Evolutionary conservation across 1,284 basidiomycete genomes (phyloP), one percentile per base, ranked within the genome.

Genomic region (Cutaneotrichosporon cavernicola): DNA sequence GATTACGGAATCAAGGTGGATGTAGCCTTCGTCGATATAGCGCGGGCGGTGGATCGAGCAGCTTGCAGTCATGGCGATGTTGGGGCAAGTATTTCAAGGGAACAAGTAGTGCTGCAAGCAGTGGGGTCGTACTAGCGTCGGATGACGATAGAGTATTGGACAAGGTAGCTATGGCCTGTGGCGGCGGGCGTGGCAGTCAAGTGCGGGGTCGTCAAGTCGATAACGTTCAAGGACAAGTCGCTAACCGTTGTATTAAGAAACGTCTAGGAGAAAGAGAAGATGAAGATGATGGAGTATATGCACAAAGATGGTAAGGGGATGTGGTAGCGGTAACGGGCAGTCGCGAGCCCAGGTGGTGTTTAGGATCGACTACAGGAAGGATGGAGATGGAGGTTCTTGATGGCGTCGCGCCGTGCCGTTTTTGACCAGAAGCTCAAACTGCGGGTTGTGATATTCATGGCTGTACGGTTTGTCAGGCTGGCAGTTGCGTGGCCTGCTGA

Each of bases 1-100:
- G 62, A 99, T 88, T 64, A 97, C 87, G 73, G 91, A 88, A 72
- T 92, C 87, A 72, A 98, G 90, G 81, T 95, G 88, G 67, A 97
- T 86, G 60, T 85, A 83, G 64, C 87, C 89, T 70, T 87, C 84
- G 83, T 92, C 90, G 82, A 94, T 91, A 65, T 65, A 73, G 56
- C 70, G 69, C 51, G 69, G 70, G 40, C 40, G 40, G 57, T 72
- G 70, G 32, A 65, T 53, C 30, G 66, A 64, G 62, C 62, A 64
- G 14, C 63, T 32, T 26, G 55, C 66, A 32, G 60, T 62, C 66
- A 67, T 67, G 26, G 18, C 46, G 46, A 43, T 57, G 56, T 40
- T 52, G 5, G 50, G 10, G 26, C 36, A 26, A 14, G 18, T 18
- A n/a, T 34, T 56, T 40, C 4, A 34, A 21, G 8, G 13, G 21